phyloP scores from a whole-genome alignment of 2,329 filamentous ascomycete genomes.

The Emydomyces testavorans region DNA sequence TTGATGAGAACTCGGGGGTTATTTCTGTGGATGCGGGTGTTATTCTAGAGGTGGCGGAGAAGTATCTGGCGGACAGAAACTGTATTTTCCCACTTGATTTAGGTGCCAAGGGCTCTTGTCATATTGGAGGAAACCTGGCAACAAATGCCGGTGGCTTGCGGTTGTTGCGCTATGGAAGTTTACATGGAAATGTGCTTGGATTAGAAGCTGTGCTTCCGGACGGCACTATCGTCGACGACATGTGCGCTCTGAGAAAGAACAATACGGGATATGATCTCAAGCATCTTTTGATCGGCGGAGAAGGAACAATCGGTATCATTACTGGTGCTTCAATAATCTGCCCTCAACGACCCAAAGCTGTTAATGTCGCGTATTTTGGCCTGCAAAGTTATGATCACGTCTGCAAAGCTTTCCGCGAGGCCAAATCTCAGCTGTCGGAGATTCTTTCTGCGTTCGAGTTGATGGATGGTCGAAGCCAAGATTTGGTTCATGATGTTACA shows the following conservation, averaged over 20 bases:
- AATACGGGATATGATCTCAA: slow-evolving; percentile 98
- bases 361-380: slow-evolving; percentile 92
- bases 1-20: slow-evolving; percentile 85
- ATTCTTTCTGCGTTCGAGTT: slow-evolving; percentile 96
- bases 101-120: slow-evolving; percentile 95
- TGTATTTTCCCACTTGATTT: slow-evolving; percentile 94
- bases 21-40: slow-evolving; percentile 84
- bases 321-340: slow-evolving; percentile 83
- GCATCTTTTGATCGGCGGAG: slow-evolving; percentile 89
- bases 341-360: slow-evolving; percentile 71
- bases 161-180: slow-evolving; percentile 79
- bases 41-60: slow-evolving; percentile 79
- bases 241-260: slow-evolving; percentile 85
- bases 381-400: slow-evolving; percentile 83
- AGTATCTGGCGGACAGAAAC: slow-evolving; percentile 66
- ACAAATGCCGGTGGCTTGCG: slow-evolving; percentile 91
- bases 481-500: slow-evolving; percentile 61
- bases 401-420: slow-evolving; percentile 72
- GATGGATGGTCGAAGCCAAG: slow-evolving; percentile 80
- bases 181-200: slow-evolving; percentile 86
- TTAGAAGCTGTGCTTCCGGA: slow-evolving; percentile 89
- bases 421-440: slow-evolving; percentile 81
- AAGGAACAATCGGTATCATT: slow-evolving; percentile 90
- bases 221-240: slow-evolving; percentile 80
- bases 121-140: slow-evolving; percentile 88